A percentile compares a stretch with the other conserved stretches of the same genome.
Conservation (phyloP, 441 rosid species). For the Erodium moschatum region DNA sequence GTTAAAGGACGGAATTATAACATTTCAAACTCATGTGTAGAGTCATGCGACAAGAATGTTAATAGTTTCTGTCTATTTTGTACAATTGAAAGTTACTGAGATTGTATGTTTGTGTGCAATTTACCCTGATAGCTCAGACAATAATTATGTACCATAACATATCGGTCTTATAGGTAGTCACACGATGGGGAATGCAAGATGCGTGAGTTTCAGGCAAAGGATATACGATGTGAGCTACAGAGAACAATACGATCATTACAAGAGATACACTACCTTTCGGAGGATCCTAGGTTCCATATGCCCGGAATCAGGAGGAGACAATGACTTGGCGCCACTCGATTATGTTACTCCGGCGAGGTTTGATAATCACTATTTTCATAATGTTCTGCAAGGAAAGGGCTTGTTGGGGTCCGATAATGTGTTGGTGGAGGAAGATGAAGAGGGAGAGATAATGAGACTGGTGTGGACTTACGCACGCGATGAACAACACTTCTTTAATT, state of each 20-base stretch:
- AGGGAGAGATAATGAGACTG: constrained; percentile 34
- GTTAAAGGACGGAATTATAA: too few species aligned
- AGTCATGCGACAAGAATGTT: too few species aligned
- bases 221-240: constrained; percentile 29
- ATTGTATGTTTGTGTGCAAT: too few species aligned
- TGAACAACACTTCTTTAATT: constrained; percentile 38
- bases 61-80: too few species aligned
- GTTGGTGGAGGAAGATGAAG: constrained; percentile 41
- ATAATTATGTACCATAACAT: neutral
- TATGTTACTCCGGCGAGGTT: constrained; percentile 43
- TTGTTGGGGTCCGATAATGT: constrained; percentile 55
- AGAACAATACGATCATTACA: constrained; percentile 39
- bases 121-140: neutral
- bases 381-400: constrained; percentile 53
- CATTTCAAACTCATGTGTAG: too few species aligned
- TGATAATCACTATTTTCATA: constrained; percentile 61
- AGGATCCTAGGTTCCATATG: constrained; percentile 47
- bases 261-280: constrained; percentile 45
- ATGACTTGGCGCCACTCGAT: constrained; percentile 50
- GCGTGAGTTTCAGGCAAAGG: constrained; percentile 63
- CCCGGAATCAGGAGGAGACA: constrained; percentile 41
- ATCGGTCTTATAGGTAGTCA: constrained; percentile 40
- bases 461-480: constrained; percentile 60
- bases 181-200: constrained; percentile 68
- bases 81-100: too few species aligned